These are phyloP conservation scores for Hypoxylon sp. DNA, from an alignment of 2,329 filamentous ascomycete genomes.

Conservation along the genomic window DNA sequence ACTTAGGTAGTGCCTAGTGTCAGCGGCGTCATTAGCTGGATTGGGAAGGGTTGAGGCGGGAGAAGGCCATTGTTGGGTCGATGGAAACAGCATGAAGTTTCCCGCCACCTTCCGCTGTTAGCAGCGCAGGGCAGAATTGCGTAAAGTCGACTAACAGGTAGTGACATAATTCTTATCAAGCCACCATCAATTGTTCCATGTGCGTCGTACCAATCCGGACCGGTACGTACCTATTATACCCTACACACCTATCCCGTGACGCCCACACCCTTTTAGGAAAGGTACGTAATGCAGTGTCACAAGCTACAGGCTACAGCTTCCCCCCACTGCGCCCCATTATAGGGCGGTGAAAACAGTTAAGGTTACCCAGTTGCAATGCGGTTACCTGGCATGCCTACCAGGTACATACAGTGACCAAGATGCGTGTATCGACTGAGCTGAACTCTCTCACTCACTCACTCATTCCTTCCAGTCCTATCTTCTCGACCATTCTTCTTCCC, in stretches of 20 bases:
- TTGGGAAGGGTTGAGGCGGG: conserved; percentile 14
- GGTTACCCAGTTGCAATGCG: conserved; percentile 19
- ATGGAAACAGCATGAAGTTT: conserved; percentile 28
- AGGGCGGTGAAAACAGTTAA: conserved; percentile 19
- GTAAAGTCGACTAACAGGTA: conserved; percentile 23
- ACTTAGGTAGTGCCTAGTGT: conserved; percentile 15
- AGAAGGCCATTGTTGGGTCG: conserved; percentile 6
- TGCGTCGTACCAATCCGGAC: conserved; percentile 22
- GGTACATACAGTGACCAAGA: conserved; percentile 9
- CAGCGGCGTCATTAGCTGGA: conserved; percentile 33
- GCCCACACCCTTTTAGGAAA: conserved; percentile 29
- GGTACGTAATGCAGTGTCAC: conserved; percentile 20
- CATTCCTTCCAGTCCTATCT: conserved; percentile 24
- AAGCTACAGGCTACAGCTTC: conserved; percentile 29
- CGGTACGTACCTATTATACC: conserved; percentile 13
- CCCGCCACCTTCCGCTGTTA: conserved; percentile 28
- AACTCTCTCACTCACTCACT: background rate
- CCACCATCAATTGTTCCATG: conserved; percentile 7
- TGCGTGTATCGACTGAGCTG: background rate
- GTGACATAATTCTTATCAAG: conserved; percentile 26
- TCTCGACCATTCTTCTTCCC: conserved; percentile 32
- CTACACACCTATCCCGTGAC: conserved; percentile 25
- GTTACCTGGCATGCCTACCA: conserved; percentile 5
- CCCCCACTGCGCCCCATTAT: conserved; percentile 3
- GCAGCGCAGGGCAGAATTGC: conserved; percentile 15